Conservation (phyloP, 306 rosid species). For the Lagenaria siceraria region DNA sequence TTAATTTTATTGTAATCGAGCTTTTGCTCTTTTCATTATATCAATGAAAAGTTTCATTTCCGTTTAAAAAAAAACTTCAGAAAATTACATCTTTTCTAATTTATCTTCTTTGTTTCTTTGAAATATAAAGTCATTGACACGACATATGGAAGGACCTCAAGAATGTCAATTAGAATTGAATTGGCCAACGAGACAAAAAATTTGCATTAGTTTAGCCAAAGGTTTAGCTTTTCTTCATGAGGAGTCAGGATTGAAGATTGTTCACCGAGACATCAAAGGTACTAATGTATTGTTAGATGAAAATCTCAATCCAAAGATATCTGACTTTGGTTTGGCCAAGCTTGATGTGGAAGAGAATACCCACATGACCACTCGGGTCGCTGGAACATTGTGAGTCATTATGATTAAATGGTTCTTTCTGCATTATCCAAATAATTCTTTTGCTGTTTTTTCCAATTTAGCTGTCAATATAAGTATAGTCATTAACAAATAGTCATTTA, state of each 20-base stretch:
- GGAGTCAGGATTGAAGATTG: conserved; percentile 65
- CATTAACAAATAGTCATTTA: too few species aligned
- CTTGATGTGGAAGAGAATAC: conserved; percentile 56
- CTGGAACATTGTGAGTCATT: conserved; percentile 52
- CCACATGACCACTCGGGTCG: conserved; percentile 57
- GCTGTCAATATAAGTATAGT: too few species aligned
- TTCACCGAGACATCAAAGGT: conserved; percentile 75
- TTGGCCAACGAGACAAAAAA: conserved; percentile 56
- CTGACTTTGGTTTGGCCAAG: conserved; percentile 67
- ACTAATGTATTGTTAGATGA: conserved; percentile 65
- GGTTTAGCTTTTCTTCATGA: conserved; percentile 75
- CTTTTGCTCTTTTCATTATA: too few species aligned
- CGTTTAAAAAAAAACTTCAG: too few species aligned
- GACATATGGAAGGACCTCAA: not conserved
- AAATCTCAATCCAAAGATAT: conserved; percentile 55
- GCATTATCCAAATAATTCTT: too few species aligned
- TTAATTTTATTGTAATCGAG: too few species aligned
- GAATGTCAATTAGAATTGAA: conserved; percentile 17
- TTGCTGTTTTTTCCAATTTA: not conserved
- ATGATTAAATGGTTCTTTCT: not conserved
- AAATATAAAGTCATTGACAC: too few species aligned
- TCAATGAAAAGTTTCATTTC: too few species aligned
- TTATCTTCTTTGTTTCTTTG: too few species aligned
- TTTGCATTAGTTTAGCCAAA: conserved; percentile 55
- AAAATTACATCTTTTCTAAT: too few species aligned